Evolutionary conservation across 805 yeast genomes (phyloP).

Genomic region (Suhomyces prunicola): DNA sequence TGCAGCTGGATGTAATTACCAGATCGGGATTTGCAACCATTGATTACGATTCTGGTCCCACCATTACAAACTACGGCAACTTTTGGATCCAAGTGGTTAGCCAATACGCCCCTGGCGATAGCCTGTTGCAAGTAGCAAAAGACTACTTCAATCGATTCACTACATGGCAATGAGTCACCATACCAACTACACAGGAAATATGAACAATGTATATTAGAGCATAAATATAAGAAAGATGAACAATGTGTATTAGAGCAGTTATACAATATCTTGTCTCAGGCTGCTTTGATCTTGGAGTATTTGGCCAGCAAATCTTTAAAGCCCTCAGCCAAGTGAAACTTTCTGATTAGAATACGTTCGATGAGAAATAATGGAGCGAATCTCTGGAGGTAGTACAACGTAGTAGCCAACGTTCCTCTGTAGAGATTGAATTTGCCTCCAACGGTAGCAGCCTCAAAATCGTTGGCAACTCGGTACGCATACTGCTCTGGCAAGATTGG

Average conservation of each 20-base stretch:
- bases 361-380: constrained; percentile 46
- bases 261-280: background rate
- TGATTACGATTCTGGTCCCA: background rate
- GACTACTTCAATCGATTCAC: background rate
- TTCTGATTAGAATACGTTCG: constrained; percentile 38
- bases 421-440: constrained; percentile 46
- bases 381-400: constrained; percentile 19
- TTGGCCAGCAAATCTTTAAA: constrained; percentile 23
- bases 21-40: background rate
- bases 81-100: background rate
- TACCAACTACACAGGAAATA: too few species aligned
- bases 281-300: constrained; percentile 14
- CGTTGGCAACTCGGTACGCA: constrained; percentile 53
- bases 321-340: constrained; percentile 28
- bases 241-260: background rate
- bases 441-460: constrained; percentile 39
- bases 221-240: background rate
- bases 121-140: background rate
- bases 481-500: constrained; percentile 62
- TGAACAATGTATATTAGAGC: background rate
- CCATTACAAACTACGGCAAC: background rate
- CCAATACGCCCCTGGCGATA: background rate
- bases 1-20: background rate
- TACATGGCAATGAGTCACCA: background rate
- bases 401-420: constrained; percentile 49